Conservation (phyloP, 2,329 filamentous ascomycete genomes). For the Epichloe hybrida region DNA sequence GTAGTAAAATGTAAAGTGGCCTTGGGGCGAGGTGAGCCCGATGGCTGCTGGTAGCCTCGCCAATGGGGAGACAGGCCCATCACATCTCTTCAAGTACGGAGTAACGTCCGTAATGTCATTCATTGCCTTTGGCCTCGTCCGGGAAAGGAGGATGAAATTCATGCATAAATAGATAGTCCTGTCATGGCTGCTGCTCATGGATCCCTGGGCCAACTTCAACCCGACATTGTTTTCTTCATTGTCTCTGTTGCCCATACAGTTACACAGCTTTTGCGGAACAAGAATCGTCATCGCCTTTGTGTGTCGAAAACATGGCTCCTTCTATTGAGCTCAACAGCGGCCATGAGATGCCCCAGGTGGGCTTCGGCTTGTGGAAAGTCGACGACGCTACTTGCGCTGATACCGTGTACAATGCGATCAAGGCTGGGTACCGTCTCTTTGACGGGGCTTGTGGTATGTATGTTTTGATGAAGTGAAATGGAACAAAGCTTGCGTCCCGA, state of each 20-base stretch:
- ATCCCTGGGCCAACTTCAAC: background rate
- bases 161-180: background rate
- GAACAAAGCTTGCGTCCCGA: too few relatives aligned
- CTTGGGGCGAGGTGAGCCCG: too few relatives aligned
- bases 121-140: background rate
- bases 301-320: conserved; percentile 8
- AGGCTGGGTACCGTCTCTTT: conserved; percentile 46
- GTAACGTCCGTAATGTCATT: too few relatives aligned
- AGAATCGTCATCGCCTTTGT: background rate
- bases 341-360: conserved; percentile 59
- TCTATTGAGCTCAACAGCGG: conserved; percentile 52
- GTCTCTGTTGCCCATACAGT: background rate
- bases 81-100: too few relatives aligned
- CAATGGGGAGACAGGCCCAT: background rate
- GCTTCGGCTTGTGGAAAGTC: conserved; percentile 77
- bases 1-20: too few relatives aligned
- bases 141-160: background rate
- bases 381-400: conserved; percentile 60
- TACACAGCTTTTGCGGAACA: background rate
- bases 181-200: background rate
- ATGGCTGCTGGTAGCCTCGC: too few relatives aligned
- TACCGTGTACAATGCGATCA: conserved; percentile 63
- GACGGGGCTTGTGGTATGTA: conserved; percentile 36
- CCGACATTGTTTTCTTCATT: background rate
- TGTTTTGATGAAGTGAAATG: background rate